These are phyloP conservation scores for Ustilago bromivora DNA, from an alignment of 1,284 basidiomycete species.

Conservation along the genomic window DNA sequence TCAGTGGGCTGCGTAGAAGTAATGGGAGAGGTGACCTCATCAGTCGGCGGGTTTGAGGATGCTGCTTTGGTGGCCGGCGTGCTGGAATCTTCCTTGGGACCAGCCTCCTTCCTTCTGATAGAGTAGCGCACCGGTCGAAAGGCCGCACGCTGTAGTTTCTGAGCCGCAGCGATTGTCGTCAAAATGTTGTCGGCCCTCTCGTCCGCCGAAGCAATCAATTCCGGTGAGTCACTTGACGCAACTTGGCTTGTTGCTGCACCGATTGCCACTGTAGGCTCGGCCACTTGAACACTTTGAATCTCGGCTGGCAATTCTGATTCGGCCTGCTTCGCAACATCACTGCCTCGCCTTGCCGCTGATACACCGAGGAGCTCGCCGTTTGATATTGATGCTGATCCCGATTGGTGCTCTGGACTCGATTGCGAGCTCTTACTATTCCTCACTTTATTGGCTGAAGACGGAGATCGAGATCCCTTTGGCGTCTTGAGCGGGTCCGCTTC, in stretches of 20 bases:
- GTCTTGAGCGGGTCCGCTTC: constrained; percentile 14
- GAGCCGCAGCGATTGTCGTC: constrained; percentile 2
- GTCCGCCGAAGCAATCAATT: background rate
- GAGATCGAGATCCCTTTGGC: constrained; percentile 11
- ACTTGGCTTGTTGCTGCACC: background rate
- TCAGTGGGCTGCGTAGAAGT: background rate
- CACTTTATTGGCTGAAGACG: background rate
- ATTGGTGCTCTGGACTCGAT: constrained; percentile 3
- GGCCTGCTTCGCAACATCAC: background rate
- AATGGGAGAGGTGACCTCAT: background rate
- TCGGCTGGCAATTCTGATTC: background rate
- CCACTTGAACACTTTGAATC: background rate
- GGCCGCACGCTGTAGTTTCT: constrained; percentile 7
- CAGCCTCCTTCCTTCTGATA: constrained; percentile 15
- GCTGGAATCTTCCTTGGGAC: background rate
- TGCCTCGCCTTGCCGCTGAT: background rate
- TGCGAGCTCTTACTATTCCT: background rate
- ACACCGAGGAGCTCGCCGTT: background rate
- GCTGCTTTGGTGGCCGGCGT: background rate
- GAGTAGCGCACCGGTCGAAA: constrained; percentile 13
- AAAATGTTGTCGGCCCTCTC: constrained; percentile 7
- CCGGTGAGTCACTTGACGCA: background rate
- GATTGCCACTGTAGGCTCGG: background rate
- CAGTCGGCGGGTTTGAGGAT: background rate
- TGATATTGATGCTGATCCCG: background rate